phyloP scores from a whole-genome alignment of 805 yeast species.

The Kuraishia ogatae region DNA sequence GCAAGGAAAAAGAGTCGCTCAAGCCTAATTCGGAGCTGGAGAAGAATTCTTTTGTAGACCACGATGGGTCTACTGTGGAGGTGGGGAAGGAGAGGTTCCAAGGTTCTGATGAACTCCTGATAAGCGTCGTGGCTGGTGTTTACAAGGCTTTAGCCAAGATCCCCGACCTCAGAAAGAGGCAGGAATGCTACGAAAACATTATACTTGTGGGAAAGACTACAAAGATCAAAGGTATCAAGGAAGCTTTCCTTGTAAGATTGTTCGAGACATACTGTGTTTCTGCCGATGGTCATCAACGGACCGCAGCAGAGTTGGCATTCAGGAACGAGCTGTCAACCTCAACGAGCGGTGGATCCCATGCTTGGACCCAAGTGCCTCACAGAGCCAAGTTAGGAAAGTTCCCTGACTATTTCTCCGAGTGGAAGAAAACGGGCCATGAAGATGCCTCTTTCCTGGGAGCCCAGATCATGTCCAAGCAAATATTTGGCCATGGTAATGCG shows the following conservation, averaged over 20 bases:
- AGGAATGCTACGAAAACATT: slow-evolving; percentile 78
- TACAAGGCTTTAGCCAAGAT: slow-evolving; percentile 45
- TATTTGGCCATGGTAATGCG: slow-evolving; percentile 55
- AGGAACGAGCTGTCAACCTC: slow-evolving; percentile 15
- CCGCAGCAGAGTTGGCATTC: slow-evolving; percentile 14
- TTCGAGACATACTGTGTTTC: slow-evolving; percentile 19
- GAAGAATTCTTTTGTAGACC: slow-evolving; percentile 61
- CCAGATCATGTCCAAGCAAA: slow-evolving; percentile 79
- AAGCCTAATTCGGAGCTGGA: slow-evolving; percentile 60
- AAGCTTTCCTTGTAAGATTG: slow-evolving; percentile 53
- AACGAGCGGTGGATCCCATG: slow-evolving; percentile 9
- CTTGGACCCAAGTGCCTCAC: slow-evolving; percentile 66
- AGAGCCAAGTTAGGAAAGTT: slow-evolving; percentile 56
- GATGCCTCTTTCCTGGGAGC: slow-evolving; percentile 80
- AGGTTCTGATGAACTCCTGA: slow-evolving; percentile 60
- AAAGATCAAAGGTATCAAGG: slow-evolving; percentile 67
- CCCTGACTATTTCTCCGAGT: slow-evolving; percentile 91
- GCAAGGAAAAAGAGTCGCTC: slow-evolving; percentile 9
- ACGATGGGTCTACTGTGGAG: slow-evolving; percentile 41
- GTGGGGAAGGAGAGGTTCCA: slow-evolving; percentile 89
- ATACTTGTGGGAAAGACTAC: slow-evolving; percentile 74
- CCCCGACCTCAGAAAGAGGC: slow-evolving; percentile 57
- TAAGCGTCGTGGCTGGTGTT: slow-evolving; percentile 42
- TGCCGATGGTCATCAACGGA: slow-evolving; percentile 31
- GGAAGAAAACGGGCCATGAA: slow-evolving; percentile 77